Evolutionary conservation across 2,329 filamentous ascomycete species (phyloP).

Genomic region (Sarocladium strictum): DNA sequence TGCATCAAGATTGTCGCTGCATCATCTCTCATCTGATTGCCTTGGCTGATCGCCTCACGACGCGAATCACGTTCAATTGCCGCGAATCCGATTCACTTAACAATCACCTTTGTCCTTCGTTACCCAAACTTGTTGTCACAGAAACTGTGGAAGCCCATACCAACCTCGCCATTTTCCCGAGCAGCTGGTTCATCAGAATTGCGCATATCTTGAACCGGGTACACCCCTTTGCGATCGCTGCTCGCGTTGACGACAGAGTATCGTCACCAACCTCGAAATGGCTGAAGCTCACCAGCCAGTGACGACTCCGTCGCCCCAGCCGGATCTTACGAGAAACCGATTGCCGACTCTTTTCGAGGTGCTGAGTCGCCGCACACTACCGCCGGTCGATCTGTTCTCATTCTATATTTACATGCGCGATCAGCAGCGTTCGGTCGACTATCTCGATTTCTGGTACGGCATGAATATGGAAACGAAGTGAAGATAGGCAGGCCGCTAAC

Average conservation of each 20-base stretch:
- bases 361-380: conserved; percentile 84
- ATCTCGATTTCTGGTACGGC: conserved; percentile 91
- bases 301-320: conserved; percentile 46
- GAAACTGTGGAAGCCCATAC: background rate
- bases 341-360: conserved; percentile 95
- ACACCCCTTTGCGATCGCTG: background rate
- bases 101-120: background rate
- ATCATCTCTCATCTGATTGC: conserved; percentile 1
- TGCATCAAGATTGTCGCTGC: background rate
- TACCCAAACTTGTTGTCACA: background rate
- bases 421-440: conserved; percentile 95
- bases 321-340: conserved; percentile 66
- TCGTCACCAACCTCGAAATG: conserved; percentile 14
- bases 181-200: background rate
- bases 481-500: background rate
- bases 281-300: conserved; percentile 14
- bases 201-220: background rate
- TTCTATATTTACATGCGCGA: conserved; percentile 99
- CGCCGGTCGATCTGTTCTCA: conserved; percentile 93
- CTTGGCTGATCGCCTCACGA: background rate
- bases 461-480: background rate
- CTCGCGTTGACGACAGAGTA: background rate
- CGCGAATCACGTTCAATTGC: conserved; percentile 6
- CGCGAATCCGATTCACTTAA: background rate
- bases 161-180: background rate